Evolutionary conservation across 192 early-diverging fungal species (phyloP).

Genomic region (Spinellus fusiger): DNA sequence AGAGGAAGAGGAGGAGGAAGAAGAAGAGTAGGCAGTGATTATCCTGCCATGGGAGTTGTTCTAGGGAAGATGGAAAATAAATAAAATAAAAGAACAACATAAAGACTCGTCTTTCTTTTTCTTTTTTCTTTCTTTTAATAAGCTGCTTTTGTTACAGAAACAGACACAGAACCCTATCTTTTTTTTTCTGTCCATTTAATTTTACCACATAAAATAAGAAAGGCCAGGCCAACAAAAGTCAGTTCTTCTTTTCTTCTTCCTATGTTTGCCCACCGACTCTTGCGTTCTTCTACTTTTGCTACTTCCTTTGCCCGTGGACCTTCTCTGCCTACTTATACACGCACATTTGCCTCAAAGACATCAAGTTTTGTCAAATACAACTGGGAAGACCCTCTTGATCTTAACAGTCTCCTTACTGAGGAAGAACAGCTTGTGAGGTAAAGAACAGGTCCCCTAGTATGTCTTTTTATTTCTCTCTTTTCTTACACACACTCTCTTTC

Average conservation of each 20-base stretch:
- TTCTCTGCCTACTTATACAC: neutral
- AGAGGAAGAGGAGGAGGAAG: no score
- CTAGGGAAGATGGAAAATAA: no score
- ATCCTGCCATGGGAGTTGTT: no score
- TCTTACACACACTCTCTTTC: neutral
- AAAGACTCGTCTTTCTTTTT: no score
- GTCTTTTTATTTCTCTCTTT: neutral
- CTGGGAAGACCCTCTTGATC: slow-evolving; percentile 82
- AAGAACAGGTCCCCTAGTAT: neutral
- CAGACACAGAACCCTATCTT: no score
- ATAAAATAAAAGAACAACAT: no score
- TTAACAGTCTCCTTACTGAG: slow-evolving; percentile 82
- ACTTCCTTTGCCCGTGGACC: neutral
- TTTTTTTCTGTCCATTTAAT: no score
- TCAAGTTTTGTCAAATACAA: slow-evolving; percentile 59
- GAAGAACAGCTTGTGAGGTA: slow-evolving; percentile 73
- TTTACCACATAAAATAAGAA: no score
- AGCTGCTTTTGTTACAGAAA: no score
- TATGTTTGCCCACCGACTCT: neutral
- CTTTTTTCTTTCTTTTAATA: no score
- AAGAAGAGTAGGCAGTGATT: no score
- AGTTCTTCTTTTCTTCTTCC: neutral
- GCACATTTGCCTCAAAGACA: slow-evolving; percentile 22
- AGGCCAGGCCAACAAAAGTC: no score
- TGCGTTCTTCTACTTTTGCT: neutral